Evolutionary conservation across 2,329 filamentous ascomycete genomes (phyloP).

Genomic region (Chaetomium sp.): DNA sequence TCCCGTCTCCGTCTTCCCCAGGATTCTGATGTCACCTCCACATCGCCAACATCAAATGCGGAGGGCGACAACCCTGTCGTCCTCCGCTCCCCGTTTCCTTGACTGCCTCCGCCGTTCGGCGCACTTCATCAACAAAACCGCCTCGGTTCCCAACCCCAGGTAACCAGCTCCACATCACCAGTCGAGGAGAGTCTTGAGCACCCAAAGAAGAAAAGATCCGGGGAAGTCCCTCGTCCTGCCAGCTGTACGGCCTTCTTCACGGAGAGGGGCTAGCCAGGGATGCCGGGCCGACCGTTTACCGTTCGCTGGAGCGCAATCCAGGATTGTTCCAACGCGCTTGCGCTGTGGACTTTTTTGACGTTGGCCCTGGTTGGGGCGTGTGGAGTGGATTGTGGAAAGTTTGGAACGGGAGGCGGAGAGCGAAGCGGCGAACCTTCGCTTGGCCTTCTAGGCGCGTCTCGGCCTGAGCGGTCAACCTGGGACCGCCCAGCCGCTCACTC

Average conservation of each 20-base stretch:
- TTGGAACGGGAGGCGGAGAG: not conserved
- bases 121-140: not conserved
- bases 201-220: not conserved
- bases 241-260: not conserved
- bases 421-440: too few species aligned
- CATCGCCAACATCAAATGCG: not conserved
- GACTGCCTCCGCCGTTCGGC: not conserved
- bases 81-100: not conserved
- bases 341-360: not conserved
- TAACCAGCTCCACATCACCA: not conserved
- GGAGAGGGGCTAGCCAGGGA: slow-evolving; percentile 2
- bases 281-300: slow-evolving; percentile 1
- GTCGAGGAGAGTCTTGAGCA: not conserved
- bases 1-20: not conserved
- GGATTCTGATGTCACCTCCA: slow-evolving; percentile 2
- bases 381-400: too few species aligned
- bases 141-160: not conserved
- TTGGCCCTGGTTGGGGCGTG: not conserved
- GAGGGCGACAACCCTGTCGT: not conserved
- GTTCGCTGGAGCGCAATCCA: not conserved
- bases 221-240: not conserved
- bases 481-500: too few species aligned
- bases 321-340: slow-evolving; percentile 3
- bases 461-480: too few species aligned
- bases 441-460: too few species aligned